phyloP scores from a whole-genome alignment of 495 filamentous ascomycete genomes.

The Oidiodendron maius region DNA sequence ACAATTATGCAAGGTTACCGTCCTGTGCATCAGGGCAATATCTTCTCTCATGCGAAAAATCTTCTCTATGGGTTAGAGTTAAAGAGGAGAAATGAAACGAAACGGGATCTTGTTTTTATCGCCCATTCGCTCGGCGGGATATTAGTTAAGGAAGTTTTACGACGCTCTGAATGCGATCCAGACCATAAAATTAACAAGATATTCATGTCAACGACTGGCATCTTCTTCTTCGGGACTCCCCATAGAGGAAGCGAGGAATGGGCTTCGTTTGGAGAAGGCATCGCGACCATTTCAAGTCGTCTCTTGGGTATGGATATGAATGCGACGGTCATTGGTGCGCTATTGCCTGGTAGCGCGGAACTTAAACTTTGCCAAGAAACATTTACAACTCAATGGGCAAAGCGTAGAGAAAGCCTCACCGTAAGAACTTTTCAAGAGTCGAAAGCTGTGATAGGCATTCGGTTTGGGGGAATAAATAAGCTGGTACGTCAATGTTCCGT shows the following conservation, averaged over 20 bases:
- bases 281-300: slow-evolving; percentile 1
- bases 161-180: not conserved
- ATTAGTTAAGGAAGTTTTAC: slow-evolving; percentile 2
- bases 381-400: slow-evolving; percentile 23
- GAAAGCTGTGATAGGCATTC: slow-evolving; percentile 3
- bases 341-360: not conserved
- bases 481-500: slow-evolving; percentile 6
- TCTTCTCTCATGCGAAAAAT: not conserved
- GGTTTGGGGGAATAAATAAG: slow-evolving; percentile 8
- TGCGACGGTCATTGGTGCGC: slow-evolving; percentile 13
- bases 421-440: slow-evolving; percentile 17
- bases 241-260: slow-evolving; percentile 24
- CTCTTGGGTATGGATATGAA: slow-evolving; percentile 10
- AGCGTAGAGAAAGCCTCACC: slow-evolving; percentile 1
- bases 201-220: slow-evolving; percentile 23
- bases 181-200: slow-evolving; percentile 26
- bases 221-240: slow-evolving; percentile 37
- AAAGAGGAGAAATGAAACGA: not conserved
- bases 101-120: slow-evolving; percentile 2
- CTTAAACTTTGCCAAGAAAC: slow-evolving; percentile 27
- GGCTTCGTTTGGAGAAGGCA: slow-evolving; percentile 11
- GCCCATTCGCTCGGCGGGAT: slow-evolving; percentile 7
- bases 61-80: not conserved
- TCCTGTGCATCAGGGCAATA: not conserved
- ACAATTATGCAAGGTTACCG: not conserved